These are phyloP conservation scores for Cercospora sp. DNA, from an alignment of 2,329 filamentous ascomycete species.

Conservation along the genomic window DNA sequence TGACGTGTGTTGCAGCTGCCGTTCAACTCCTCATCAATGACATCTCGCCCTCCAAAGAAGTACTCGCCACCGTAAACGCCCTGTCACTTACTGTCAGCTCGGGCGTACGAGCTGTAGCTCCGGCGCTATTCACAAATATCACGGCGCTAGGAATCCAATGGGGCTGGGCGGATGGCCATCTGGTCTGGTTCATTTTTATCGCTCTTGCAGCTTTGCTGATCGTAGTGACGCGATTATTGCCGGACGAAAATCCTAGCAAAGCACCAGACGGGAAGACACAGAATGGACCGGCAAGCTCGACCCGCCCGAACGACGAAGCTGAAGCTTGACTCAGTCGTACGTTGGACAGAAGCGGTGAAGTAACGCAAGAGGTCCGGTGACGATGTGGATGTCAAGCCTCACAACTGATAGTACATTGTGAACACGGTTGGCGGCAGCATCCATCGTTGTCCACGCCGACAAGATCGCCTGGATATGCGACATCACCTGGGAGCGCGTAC, in stretches of 20 bases:
- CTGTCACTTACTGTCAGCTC: constrained; percentile 63
- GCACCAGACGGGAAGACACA: not conserved
- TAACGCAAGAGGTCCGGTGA: no score
- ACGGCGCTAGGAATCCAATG: constrained; percentile 67
- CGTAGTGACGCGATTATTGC: not conserved
- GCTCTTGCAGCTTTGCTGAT: constrained; percentile 35
- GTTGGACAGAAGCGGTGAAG: no score
- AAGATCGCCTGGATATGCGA: no score
- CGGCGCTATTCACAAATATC: constrained; percentile 65
- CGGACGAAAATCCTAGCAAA: not conserved
- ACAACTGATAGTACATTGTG: no score
- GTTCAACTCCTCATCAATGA: constrained; percentile 76
- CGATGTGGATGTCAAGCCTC: no score
- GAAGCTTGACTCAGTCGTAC: not conserved
- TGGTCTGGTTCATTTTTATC: constrained; percentile 63
- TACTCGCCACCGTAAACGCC: constrained; percentile 71
- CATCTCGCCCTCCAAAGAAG: constrained; percentile 63
- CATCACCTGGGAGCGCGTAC: no score
- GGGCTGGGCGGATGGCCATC: constrained; percentile 64
- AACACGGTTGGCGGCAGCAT: no score
- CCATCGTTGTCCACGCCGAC: no score
- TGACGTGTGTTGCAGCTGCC: constrained; percentile 47
- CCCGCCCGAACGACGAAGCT: not conserved
- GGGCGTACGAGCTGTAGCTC: constrained; percentile 64
- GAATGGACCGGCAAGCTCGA: not conserved